Conservation (phyloP, 495 filamentous ascomycete genomes). For the Penicillium daleae region DNA sequence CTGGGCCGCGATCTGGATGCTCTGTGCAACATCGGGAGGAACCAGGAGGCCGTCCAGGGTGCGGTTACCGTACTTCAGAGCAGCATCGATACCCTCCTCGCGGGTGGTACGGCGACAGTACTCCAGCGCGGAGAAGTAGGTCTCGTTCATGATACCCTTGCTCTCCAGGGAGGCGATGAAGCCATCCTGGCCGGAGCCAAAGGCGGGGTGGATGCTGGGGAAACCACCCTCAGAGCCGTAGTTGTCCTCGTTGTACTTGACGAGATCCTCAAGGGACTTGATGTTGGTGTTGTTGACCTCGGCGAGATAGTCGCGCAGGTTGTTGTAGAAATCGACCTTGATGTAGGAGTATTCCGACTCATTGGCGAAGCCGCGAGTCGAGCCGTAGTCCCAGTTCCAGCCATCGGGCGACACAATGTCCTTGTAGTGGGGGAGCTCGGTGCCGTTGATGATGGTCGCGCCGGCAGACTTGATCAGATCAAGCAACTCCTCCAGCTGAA, state of each 20-base stretch:
- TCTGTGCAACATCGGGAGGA: constrained; percentile 67
- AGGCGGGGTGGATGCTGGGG: constrained; percentile 65
- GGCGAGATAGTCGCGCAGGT: constrained; percentile 66
- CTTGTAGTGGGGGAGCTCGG: constrained; percentile 65
- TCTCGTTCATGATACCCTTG: constrained; percentile 64
- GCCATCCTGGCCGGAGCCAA: constrained; percentile 70
- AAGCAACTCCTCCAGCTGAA: constrained; percentile 56
- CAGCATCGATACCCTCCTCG: constrained; percentile 70
- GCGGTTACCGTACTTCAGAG: constrained; percentile 53
- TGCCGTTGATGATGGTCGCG: constrained; percentile 70
- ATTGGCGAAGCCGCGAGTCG: constrained; percentile 63
- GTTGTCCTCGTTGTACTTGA: constrained; percentile 69
- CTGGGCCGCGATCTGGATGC: constrained; percentile 58
- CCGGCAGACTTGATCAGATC: constrained; percentile 60
- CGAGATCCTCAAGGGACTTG: constrained; percentile 65
- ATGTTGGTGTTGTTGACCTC: constrained; percentile 68
- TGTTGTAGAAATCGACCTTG: constrained; percentile 79
- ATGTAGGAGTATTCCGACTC: constrained; percentile 73
- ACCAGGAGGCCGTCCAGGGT: constrained; percentile 64
- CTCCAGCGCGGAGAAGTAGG: constrained; percentile 64
- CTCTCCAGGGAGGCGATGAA: constrained; percentile 64
- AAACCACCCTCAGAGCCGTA: constrained; percentile 70
- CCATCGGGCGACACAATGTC: constrained; percentile 62
- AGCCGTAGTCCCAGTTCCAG: constrained; percentile 76
- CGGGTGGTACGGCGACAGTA: constrained; percentile 62